These are phyloP conservation scores for Trichophyton verrucosum DNA, from an alignment of 2,329 filamentous ascomycete species.

Conservation along the genomic window DNA sequence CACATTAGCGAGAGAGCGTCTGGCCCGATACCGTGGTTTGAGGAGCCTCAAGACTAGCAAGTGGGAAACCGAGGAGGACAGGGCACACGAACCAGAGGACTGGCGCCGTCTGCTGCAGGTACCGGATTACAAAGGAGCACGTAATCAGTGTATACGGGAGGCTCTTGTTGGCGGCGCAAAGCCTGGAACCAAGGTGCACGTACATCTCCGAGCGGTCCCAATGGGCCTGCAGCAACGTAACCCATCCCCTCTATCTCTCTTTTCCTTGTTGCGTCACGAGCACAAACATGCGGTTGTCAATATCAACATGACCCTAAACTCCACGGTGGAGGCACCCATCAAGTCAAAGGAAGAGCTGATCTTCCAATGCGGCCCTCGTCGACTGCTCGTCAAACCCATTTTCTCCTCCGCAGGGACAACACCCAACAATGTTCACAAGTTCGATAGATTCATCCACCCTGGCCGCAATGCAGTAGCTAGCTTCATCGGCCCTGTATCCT, in stretches of 20 bases:
- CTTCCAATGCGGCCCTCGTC: constrained; percentile 77
- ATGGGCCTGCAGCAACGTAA: constrained; percentile 38
- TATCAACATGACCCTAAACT: constrained; percentile 74
- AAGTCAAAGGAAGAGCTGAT: constrained; percentile 89
- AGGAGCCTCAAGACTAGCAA: constrained; percentile 79
- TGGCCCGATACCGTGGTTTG: constrained; percentile 76
- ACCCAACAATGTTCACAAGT: constrained; percentile 95
- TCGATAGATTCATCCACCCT: constrained; percentile 79
- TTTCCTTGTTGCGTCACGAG: constrained; percentile 84
- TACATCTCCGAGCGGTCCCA: constrained; percentile 56
- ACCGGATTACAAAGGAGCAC: constrained; percentile 76
- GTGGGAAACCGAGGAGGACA: constrained; percentile 84
- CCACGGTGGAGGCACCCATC: constrained; percentile 61
- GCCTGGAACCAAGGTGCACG: constrained; percentile 68
- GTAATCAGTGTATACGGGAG: constrained; percentile 64
- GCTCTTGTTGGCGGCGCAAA: constrained; percentile 77
- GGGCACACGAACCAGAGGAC: constrained; percentile 73
- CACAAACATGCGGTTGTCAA: constrained; percentile 88
- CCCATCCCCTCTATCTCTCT: constrained; percentile 57
- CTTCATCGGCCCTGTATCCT: constrained; percentile 81
- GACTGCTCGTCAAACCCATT: constrained; percentile 77
- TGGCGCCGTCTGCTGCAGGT: constrained; percentile 79
- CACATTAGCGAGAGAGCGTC: constrained; percentile 70
- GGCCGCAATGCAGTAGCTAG: constrained; percentile 79
- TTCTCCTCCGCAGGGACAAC: constrained; percentile 85